These are phyloP conservation scores for Linanthus parryae DNA, from an alignment of 148 eudicot species.

Conservation along the genomic window DNA sequence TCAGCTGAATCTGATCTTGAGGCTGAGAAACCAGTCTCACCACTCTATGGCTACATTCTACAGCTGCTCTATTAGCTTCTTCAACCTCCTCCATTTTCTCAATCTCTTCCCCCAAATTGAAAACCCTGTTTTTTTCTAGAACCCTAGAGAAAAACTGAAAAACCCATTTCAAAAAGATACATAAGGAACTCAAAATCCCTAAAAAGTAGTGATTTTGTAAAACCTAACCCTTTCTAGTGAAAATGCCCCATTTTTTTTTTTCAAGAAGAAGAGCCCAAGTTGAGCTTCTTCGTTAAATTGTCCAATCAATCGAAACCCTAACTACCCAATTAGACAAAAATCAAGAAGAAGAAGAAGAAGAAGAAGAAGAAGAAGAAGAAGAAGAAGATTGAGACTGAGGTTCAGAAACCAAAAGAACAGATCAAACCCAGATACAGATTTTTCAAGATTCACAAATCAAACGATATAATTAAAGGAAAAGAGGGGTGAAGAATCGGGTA, in stretches of 20 bases:
- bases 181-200: not conserved
- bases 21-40: constrained; percentile 51
- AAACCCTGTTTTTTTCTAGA: constrained; percentile 1
- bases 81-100: constrained; percentile 92
- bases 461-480: too few relatives aligned
- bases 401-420: constrained; percentile 19
- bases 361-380: not conserved
- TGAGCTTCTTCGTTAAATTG: not conserved
- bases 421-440: too few relatives aligned
- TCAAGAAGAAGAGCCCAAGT: not conserved
- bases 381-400: not conserved
- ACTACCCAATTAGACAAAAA: too few relatives aligned
- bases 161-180: constrained; percentile 4
- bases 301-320: not conserved
- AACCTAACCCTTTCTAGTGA: constrained; percentile 8
- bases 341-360: too few relatives aligned
- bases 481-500: too few relatives aligned
- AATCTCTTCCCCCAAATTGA: constrained; percentile 29
- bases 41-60: constrained; percentile 75
- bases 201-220: not conserved
- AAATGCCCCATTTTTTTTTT: too few relatives aligned
- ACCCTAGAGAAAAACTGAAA: not conserved
- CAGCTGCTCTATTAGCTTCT: constrained; percentile 72
- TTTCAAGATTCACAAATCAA: too few relatives aligned
- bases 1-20: constrained; percentile 39